Evolutionary conservation across 2,329 filamentous ascomycete genomes (phyloP).

Genomic region (Leptographium lundbergii): DNA sequence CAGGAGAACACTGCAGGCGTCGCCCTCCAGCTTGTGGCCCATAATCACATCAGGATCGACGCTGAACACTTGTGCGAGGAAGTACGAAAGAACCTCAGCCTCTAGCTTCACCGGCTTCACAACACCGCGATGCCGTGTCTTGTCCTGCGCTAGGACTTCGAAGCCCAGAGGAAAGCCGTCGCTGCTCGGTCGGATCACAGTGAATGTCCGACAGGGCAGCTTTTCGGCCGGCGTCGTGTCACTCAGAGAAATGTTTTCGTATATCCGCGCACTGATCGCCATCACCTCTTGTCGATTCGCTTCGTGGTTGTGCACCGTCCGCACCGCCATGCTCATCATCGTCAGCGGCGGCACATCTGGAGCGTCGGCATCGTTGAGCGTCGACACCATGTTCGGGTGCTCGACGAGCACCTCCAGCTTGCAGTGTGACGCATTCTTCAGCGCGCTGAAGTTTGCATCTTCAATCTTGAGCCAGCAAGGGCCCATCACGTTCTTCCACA

Average conservation of each 20-base stretch:
- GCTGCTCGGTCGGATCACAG: slow-evolving; percentile 70
- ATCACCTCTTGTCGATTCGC: slow-evolving; percentile 96
- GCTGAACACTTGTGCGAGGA: slow-evolving; percentile 76
- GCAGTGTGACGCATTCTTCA: slow-evolving; percentile 93
- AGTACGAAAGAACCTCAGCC: slow-evolving; percentile 71
- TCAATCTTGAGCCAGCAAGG: slow-evolving; percentile 94
- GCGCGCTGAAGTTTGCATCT: slow-evolving; percentile 65
- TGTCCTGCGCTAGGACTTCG: slow-evolving; percentile 58
- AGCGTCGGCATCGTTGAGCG: slow-evolving; percentile 65
- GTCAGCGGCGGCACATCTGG: slow-evolving; percentile 77
- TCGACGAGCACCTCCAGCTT: slow-evolving; percentile 80
- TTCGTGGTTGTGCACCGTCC: slow-evolving; percentile 78
- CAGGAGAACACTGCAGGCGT: slow-evolving; percentile 85
- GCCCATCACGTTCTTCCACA: slow-evolving; percentile 99
- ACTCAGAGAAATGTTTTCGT: slow-evolving; percentile 75
- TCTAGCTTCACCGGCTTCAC: slow-evolving; percentile 77
- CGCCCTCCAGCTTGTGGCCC: slow-evolving; percentile 92
- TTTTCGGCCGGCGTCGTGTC: slow-evolving; percentile 85
- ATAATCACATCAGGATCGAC: slow-evolving; percentile 89
- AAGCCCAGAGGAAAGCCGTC: slow-evolving; percentile 76
- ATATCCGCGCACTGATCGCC: slow-evolving; percentile 80
- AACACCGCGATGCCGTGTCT: slow-evolving; percentile 50
- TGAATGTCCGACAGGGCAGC: slow-evolving; percentile 82
- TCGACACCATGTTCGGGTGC: slow-evolving; percentile 63
- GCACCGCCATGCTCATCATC: slow-evolving; percentile 86